phyloP scores from a whole-genome alignment of 2,329 filamentous ascomycete genomes.

The Nothophoma quercina region DNA sequence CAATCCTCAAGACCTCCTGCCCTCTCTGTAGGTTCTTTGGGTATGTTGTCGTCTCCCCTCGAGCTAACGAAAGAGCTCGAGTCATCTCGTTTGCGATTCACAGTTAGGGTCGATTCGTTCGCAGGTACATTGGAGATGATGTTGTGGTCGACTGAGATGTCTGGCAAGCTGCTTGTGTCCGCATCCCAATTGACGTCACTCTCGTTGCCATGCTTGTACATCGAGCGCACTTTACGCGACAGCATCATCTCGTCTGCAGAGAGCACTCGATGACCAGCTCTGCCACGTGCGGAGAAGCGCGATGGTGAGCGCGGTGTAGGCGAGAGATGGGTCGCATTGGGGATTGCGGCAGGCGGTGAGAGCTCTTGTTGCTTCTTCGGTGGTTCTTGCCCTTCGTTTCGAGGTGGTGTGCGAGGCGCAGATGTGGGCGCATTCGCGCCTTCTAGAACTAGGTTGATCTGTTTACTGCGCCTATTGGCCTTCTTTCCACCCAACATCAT shows the following conservation, averaged over 20 bases:
- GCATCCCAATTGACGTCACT: conserved; percentile 56
- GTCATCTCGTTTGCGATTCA: conserved; percentile 35
- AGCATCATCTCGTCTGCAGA: conserved; percentile 71
- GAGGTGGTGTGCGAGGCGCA: conserved; percentile 13
- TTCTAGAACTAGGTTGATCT: conserved; percentile 36
- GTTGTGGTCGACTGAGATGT: conserved; percentile 31
- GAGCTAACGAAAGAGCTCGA: conserved; percentile 40
- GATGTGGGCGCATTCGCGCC: conserved; percentile 23
- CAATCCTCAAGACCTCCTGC: conserved; percentile 72
- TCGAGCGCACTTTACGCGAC: conserved; percentile 68
- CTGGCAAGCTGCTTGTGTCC: conserved; percentile 25
- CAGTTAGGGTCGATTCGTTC: conserved; percentile 39
- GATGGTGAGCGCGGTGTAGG: conserved; percentile 48
- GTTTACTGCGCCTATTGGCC: conserved; percentile 50
- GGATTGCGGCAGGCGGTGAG: conserved; percentile 34
- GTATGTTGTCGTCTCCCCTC: conserved; percentile 43
- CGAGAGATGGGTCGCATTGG: conserved; percentile 34
- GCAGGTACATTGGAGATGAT: conserved; percentile 30
- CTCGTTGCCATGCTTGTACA: conserved; percentile 70
- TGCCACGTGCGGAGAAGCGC: conserved; percentile 45
- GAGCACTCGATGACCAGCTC: conserved; percentile 57
- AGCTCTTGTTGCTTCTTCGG: conserved; percentile 25
- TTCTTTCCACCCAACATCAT: conserved; percentile 64
- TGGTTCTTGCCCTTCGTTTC: conserved; percentile 21
- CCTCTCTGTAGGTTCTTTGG: conserved; percentile 62